Conservation (phyloP, 148 eudicot genomes). For the Chenopodium suecicum region DNA sequence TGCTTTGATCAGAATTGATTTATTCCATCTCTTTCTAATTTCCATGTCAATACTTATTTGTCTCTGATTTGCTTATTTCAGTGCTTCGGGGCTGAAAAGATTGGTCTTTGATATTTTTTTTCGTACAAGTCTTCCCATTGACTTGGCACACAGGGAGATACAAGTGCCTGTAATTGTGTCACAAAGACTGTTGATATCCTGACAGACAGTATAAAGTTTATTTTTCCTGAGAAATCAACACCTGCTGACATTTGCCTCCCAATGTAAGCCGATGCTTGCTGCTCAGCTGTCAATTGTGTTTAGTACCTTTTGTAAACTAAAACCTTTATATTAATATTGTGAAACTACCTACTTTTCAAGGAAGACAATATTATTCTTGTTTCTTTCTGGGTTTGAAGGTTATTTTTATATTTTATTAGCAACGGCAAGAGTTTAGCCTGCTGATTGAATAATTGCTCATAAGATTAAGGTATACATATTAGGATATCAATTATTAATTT, state of each 20-base stretch:
- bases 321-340: neutral
- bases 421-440: neutral
- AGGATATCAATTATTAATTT: neutral
- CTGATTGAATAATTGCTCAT: neutral
- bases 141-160: constrained; percentile 14
- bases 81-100: constrained; percentile 13
- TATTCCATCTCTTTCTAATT: neutral
- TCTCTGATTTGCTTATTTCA: constrained; percentile 17
- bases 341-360: neutral
- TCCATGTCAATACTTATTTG: neutral
- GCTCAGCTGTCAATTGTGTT: constrained; percentile 29
- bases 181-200: constrained; percentile 13
- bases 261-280: constrained; percentile 38
- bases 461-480: neutral
- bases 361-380: neutral
- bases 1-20: neutral
- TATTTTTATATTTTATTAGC: neutral
- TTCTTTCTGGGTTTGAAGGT: constrained; percentile 7
- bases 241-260: constrained; percentile 27
- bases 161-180: constrained; percentile 6
- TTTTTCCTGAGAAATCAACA: constrained; percentile 31
- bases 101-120: neutral
- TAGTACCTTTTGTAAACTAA: constrained; percentile 22
- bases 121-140: neutral
- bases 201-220: constrained; percentile 27